These are phyloP conservation scores for Mortierella sp. DNA, from an alignment of 371 early-diverging fungal species.

Conservation along the genomic window DNA sequence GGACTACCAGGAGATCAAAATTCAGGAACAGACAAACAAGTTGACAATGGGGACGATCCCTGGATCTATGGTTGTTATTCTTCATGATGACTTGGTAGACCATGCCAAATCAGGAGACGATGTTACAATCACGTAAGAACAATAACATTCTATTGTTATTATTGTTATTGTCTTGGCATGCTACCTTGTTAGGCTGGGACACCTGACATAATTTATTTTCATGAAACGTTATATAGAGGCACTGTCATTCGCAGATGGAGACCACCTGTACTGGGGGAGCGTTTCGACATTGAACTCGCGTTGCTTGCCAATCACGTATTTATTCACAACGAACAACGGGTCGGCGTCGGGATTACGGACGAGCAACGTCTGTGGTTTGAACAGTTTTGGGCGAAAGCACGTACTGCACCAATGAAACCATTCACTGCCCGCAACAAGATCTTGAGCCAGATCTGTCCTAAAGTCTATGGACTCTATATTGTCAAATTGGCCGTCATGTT, in stretches of 20 bases:
- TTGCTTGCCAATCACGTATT: constrained; percentile 70
- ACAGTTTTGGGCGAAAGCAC: constrained; percentile 63
- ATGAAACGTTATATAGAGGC: constrained; percentile 16
- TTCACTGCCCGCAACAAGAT: constrained; percentile 63
- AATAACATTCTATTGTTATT: neutral
- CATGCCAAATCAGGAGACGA: constrained; percentile 77
- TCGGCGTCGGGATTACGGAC: constrained; percentile 58
- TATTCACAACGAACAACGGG: constrained; percentile 64
- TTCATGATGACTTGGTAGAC: constrained; percentile 77
- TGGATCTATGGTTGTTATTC: constrained; percentile 71
- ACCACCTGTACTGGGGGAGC: constrained; percentile 54
- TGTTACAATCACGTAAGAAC: constrained; percentile 65
- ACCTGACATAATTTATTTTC: no score
- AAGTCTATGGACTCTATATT: constrained; percentile 70
- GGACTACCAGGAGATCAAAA: constrained; percentile 79
- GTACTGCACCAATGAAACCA: constrained; percentile 58
- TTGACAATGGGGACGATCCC: constrained; percentile 77
- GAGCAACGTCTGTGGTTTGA: constrained; percentile 65
- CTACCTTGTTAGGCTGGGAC: no score
- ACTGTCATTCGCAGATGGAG: constrained; percentile 63
- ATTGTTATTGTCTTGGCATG: no score
- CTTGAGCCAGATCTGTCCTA: constrained; percentile 70
- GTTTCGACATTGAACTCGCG: constrained; percentile 71
- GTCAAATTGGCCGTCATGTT: constrained; percentile 77
- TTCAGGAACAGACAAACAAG: constrained; percentile 77